Conservation (phyloP, 2,329 filamentous ascomycete genomes). For the Phoma sp. region DNA sequence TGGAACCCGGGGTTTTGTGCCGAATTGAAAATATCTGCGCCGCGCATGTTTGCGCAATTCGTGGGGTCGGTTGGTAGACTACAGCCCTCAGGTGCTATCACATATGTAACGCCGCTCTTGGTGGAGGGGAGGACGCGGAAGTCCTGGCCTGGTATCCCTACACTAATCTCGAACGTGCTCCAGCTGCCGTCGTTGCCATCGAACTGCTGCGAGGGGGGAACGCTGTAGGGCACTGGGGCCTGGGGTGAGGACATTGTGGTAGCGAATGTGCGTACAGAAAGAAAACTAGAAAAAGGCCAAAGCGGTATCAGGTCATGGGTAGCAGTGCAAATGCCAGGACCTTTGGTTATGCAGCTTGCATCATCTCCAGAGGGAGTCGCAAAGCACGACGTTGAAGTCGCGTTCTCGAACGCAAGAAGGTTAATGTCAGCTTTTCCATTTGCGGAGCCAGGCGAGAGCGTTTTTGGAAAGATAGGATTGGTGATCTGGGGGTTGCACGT, state of each 20-base stretch:
- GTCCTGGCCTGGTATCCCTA: constrained; percentile 50
- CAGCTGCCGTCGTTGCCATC: constrained; percentile 52
- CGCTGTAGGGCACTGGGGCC: constrained; percentile 36
- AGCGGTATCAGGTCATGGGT: constrained; percentile 3
- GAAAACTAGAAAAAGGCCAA: constrained; percentile 1
- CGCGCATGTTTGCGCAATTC: constrained; percentile 40
- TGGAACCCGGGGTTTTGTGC: constrained; percentile 42
- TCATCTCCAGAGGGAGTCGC: constrained; percentile 3
- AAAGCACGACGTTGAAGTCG: constrained; percentile 2
- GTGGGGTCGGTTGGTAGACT: constrained; percentile 32
- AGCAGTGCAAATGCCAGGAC: background rate
- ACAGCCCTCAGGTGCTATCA: constrained; percentile 46
- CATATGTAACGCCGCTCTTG: constrained; percentile 39
- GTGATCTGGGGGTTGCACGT: constrained; percentile 12
- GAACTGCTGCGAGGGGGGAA: constrained; percentile 43
- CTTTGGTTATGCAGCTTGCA: background rate
- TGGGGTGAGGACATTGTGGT: constrained; percentile 23
- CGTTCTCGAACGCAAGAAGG: constrained; percentile 1
- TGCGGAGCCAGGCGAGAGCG: background rate
- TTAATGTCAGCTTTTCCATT: constrained; percentile 2
- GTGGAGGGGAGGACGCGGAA: constrained; percentile 47
- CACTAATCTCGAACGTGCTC: constrained; percentile 51
- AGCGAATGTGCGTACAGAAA: constrained; percentile 16
- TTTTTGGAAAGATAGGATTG: background rate
- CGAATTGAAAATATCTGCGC: constrained; percentile 39